phyloP scores from a whole-genome alignment of 225 moss, liverwort and hornwort genomes.

The Physcomitrellopsis africana region DNA sequence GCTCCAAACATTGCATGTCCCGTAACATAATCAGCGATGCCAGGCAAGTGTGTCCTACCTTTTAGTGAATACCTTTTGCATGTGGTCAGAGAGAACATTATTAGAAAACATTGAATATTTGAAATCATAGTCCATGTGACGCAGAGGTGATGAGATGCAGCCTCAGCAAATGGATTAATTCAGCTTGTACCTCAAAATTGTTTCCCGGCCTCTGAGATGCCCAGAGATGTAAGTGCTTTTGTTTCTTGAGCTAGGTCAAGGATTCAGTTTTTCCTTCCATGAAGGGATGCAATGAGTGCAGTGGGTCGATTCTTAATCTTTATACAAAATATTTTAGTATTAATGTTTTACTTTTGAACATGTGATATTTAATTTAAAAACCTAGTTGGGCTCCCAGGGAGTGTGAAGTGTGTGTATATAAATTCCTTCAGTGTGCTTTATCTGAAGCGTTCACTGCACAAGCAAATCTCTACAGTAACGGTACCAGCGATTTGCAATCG shows the following conservation, averaged over 20 bases:
- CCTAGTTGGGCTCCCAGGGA: background rate
- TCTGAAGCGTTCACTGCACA: conserved; percentile 10
- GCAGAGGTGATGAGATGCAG: conserved; percentile 16
- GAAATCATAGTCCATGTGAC: conserved; percentile 45
- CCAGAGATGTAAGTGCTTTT: conserved; percentile 33
- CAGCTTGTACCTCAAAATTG: conserved; percentile 23
- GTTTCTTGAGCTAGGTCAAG: conserved; percentile 28
- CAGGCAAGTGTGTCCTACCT: conserved; percentile 25
- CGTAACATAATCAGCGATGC: conserved; percentile 25
- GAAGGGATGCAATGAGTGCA: conserved; percentile 23
- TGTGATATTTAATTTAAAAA: no score
- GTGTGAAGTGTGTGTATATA: background rate
- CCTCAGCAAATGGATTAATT: conserved; percentile 30
- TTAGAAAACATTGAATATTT: conserved; percentile 36
- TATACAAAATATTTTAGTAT: no score
- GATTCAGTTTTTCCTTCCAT: conserved; percentile 9
- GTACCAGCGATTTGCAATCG: background rate
- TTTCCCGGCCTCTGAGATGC: conserved; percentile 15
- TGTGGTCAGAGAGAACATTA: conserved; percentile 42
- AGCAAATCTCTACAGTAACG: background rate
- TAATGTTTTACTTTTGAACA: no score
- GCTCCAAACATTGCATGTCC: conserved; percentile 17
- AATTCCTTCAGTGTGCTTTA: background rate
- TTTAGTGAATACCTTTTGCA: conserved; percentile 34
- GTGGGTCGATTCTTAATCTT: background rate